Conservation (phyloP, 768 basidiomycete species). For the Paxillus involutus region DNA sequence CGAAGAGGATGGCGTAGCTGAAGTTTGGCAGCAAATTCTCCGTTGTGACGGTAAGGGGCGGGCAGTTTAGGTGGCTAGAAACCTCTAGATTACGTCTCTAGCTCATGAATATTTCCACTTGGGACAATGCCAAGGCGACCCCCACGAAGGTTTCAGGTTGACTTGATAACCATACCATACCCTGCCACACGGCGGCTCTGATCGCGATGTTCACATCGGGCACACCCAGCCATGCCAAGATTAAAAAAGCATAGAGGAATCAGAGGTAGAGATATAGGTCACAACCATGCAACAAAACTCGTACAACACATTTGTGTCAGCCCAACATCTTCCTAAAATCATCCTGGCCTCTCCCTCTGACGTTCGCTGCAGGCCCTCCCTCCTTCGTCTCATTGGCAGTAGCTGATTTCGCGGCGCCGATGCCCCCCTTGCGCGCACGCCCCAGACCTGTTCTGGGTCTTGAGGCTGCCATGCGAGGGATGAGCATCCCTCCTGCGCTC, state of each 20-base stretch:
- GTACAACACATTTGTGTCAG: slow-evolving; percentile 1
- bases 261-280: too few relatives aligned
- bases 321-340: slow-evolving; percentile 83
- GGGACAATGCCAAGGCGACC: too few relatives aligned
- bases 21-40: slow-evolving; percentile 61
- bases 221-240: not conserved
- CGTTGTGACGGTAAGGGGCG: slow-evolving; percentile 40
- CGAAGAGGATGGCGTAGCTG: slow-evolving; percentile 71
- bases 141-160: too few relatives aligned
- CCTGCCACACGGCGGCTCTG: too few relatives aligned
- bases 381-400: slow-evolving; percentile 9
- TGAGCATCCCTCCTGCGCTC: slow-evolving; percentile 53
- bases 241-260: not conserved
- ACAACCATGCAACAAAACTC: not conserved
- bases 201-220: too few relatives aligned
- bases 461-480: slow-evolving; percentile 64
- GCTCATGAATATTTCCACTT: too few relatives aligned
- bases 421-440: slow-evolving; percentile 43
- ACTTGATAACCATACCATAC: too few relatives aligned
- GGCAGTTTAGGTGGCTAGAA: not conserved
- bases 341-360: slow-evolving; percentile 53
- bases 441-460: slow-evolving; percentile 75
- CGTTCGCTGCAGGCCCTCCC: slow-evolving; percentile 2
- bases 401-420: slow-evolving; percentile 17
- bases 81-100: too few relatives aligned